Evolutionary conservation across 345 rosid species (phyloP), one percentile per base, ranked within the genome.

Genomic region (Turnera subulata): DNA sequence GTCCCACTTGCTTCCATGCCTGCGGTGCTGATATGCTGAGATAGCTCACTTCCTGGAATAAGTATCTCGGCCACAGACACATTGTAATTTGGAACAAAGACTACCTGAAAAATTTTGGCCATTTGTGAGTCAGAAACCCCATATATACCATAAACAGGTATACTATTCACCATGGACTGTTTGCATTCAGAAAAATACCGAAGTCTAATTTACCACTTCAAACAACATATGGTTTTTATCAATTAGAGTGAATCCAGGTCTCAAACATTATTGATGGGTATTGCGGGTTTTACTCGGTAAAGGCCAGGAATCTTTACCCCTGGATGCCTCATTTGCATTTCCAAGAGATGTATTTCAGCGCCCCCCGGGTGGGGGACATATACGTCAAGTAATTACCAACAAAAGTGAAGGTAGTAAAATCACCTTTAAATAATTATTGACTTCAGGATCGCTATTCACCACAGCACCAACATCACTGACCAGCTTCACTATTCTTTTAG

Each of bases 1-100:
- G 98, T 92, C 46, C 98, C 98, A 76, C 98, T 92, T 52, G 98
- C 98, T 77, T 92, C 98, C 98, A 92, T 92, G 64, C 98, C 98
- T 58, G 96, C 96, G 50, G 98, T 92, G 74, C 98, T 92, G 50
- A 92, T 92, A 75, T 92, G 96, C 66, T 92, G 98, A 29, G 98
- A 92, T 38, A 92, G 70, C 75, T 92, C 98, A 53, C 98, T 89
- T 73, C 98, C 98, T 13, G 98, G 98, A 66, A 92, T 89, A 49
- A 92, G 95, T 72, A 84, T 49, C 78, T 92, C 98, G 14, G 98
- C 98, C 32, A 83, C 96, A 16, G 98, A 83, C 17, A 92, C 96
- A 58, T 92, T 92, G 87, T 92, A 92, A 66, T 92, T 92, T 63
- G 96, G 98, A 70, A 92, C 84, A 69, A 89, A 92, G 43, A 92